Evolutionary conservation across 768 basidiomycete genomes (phyloP), one percentile per base, ranked within the genome.

Genomic region (Mycena capillaripes): DNA sequence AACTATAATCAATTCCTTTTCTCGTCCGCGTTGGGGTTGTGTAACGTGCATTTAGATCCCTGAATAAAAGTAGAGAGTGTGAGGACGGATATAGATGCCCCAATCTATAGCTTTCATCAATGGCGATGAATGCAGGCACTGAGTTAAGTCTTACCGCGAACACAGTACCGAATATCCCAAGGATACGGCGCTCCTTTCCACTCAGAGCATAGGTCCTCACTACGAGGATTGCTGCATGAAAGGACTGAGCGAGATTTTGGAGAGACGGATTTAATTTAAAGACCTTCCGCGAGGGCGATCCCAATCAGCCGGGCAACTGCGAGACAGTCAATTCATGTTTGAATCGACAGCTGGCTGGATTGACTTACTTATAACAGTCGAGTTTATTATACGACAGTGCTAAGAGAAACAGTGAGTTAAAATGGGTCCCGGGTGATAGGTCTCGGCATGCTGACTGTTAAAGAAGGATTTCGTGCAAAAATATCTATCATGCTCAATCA

Each of bases 171-270:
- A 48, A 34, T 42, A 34, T 16, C 1, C 2, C 6, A 8, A 70
- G 32, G 6, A 46, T 25, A 5, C 52, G 60, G 2, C 16, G 58
- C 1, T 56, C 55, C 10, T 40, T 29, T 16, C 61, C 69, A 36
- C 69, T 70, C 27, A 70, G 42, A 14, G 69, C 69, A n/a, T 63
- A 46, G 9, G 69, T 70, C 7, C 69, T 53, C 23, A 70, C 17
- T 1, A 70, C 17, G 17, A 70, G 61, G 61, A 70, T 70, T 17
- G 59, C 58, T 68, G 42, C 9, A 59, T 57, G 11, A 42, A n/a
- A n/a, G n/a, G 40, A 30, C 11, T 30, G 19, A 44, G 27, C 2
- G 34, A n/a, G 11, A 8, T n/a, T 32, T 16, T 8, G 7, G 21
- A 21, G 16, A 7, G 40, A 58, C n/a, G n/a, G 12, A 32, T 25